Evolutionary conservation across 306 rosid genomes (phyloP).

Genomic region (Elaeagnus macrophylla): DNA sequence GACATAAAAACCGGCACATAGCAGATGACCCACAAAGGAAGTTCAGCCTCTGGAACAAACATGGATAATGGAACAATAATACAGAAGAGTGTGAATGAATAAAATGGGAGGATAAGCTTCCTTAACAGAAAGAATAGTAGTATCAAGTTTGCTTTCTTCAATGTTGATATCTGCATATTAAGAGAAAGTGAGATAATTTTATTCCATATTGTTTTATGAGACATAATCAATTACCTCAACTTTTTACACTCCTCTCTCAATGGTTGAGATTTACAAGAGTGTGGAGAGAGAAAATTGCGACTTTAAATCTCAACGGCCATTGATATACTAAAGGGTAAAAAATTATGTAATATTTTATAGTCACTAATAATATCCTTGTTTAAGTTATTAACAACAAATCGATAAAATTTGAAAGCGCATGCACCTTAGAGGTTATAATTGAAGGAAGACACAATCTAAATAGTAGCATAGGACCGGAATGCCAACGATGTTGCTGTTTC

Average conservation of each 20-base stretch:
- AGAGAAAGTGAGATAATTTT: constrained; percentile 15
- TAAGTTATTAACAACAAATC: constrained; percentile 6
- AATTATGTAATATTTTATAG: no score
- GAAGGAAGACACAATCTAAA: constrained; percentile 86
- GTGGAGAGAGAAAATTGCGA: no score
- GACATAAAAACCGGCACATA: constrained; percentile 89
- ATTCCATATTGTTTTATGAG: constrained; percentile 1
- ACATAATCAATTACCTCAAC: no score
- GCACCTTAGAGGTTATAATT: constrained; percentile 72
- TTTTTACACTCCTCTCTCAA: no score
- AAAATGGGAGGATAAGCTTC: constrained; percentile 87
- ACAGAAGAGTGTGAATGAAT: constrained; percentile 91
- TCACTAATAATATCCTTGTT: no score
- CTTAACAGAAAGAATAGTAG: constrained; percentile 77
- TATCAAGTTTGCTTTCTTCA: constrained; percentile 84
- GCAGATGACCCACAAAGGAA: constrained; percentile 88
- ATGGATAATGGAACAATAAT: constrained; percentile 93
- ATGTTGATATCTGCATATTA: constrained; percentile 65
- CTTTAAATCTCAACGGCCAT: no score
- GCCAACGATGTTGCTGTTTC: constrained; percentile 99
- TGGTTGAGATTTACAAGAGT: no score
- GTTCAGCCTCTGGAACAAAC: constrained; percentile 97
- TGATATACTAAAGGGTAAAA: no score
- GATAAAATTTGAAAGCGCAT: constrained; percentile 8
- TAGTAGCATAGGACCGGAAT: constrained; percentile 98